Conservation (phyloP, 257 asterid genomes). For the Orobanche coerulescens region DNA sequence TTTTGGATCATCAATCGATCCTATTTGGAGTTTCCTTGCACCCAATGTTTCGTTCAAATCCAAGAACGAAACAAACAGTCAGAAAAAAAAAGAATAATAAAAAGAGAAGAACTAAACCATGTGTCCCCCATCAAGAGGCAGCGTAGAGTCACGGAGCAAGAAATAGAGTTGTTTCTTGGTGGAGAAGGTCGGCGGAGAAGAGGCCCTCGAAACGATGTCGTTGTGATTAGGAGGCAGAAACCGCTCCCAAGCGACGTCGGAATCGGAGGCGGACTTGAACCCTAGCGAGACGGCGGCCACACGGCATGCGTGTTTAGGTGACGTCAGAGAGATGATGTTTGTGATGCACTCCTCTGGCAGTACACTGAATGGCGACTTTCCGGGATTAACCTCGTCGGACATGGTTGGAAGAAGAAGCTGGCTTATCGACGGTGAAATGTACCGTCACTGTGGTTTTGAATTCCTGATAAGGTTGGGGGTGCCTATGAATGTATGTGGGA, state of each 20-base stretch:
- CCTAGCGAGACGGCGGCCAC: constrained; percentile 23
- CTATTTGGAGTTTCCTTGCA: constrained; percentile 33
- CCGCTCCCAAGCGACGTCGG: constrained; percentile 27
- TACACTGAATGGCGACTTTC: neutral
- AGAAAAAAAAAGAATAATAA: neutral
- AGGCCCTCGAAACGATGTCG: constrained; percentile 17
- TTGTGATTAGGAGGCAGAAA: constrained; percentile 25
- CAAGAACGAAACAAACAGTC: neutral
- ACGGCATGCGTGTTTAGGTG: constrained; percentile 27
- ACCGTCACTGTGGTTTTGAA: too few species aligned
- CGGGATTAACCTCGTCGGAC: too few species aligned
- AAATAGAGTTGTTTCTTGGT: constrained; percentile 30
- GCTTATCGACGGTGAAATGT: too few species aligned
- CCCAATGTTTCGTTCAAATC: constrained; percentile 26
- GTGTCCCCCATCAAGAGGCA: constrained; percentile 28
- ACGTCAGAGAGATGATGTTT: constrained; percentile 25
- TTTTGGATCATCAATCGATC: constrained; percentile 18
- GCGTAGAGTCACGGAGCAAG: constrained; percentile 20
- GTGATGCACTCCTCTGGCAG: constrained; percentile 33
- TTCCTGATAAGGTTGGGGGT: too few species aligned
- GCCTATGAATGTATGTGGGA: too few species aligned
- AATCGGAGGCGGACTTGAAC: constrained; percentile 27
- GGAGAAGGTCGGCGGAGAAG: constrained; percentile 15
- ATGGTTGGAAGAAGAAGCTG: too few species aligned
- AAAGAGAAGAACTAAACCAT: constrained; percentile 7